phyloP scores from a whole-genome alignment of 495 filamentous ascomycete genomes.

The Aspergillus mulundensis region DNA sequence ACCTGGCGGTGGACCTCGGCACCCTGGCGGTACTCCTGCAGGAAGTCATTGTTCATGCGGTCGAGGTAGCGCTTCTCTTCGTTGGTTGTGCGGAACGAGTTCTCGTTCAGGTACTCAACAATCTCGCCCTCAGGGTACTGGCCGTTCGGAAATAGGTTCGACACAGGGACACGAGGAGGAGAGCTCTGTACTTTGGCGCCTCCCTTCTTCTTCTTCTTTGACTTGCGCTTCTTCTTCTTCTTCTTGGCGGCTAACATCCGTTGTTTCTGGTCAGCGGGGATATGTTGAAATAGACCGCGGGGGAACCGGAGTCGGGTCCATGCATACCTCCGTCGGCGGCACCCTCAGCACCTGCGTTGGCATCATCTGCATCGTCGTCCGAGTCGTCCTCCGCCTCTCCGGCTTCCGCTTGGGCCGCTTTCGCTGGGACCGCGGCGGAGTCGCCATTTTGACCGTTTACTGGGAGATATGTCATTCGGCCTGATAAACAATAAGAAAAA shows the following conservation, averaged over 20 bases:
- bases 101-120: constrained; percentile 71
- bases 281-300: neutral
- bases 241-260: constrained; percentile 55
- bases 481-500: neutral
- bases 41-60: constrained; percentile 77
- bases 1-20: constrained; percentile 88
- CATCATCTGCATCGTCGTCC: constrained; percentile 58
- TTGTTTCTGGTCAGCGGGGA: constrained; percentile 11
- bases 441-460: constrained; percentile 50
- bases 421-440: constrained; percentile 37
- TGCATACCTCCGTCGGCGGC: constrained; percentile 42
- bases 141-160: constrained; percentile 69
- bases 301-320: neutral
- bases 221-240: constrained; percentile 80
- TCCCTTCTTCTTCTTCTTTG: constrained; percentile 68
- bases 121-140: constrained; percentile 78
- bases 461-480: constrained; percentile 30
- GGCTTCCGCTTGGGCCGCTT: constrained; percentile 31
- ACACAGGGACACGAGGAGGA: constrained; percentile 71
- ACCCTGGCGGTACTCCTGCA: constrained; percentile 81
- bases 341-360: constrained; percentile 34
- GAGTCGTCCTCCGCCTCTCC: constrained; percentile 61
- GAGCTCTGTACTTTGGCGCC: constrained; percentile 66
- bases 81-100: constrained; percentile 73
- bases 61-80: constrained; percentile 87